Evolutionary conservation across 108 stramenopile genomes (phyloP).

Genomic region (Stephanodiscus triporus): DNA sequence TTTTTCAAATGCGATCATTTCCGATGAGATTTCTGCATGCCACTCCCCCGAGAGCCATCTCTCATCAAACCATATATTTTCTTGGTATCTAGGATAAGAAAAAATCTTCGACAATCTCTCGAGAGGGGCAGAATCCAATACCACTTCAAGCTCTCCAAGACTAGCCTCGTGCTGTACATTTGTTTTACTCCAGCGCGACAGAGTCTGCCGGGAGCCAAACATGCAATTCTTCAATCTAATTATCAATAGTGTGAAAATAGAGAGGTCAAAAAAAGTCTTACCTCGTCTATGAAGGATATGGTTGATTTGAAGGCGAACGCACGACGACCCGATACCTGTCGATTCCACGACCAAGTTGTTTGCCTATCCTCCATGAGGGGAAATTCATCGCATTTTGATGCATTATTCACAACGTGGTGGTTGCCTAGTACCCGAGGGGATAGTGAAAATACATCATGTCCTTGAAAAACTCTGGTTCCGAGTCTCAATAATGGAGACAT

Average conservation of each 20-base stretch:
- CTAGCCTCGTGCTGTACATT: constrained; percentile 67
- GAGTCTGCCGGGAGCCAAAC: constrained; percentile 5
- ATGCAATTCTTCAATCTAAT: background rate
- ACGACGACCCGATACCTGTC: constrained; percentile 54
- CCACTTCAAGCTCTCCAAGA: constrained; percentile 60
- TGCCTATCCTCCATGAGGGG: constrained; percentile 63
- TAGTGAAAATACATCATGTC: constrained; percentile 35
- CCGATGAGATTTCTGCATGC: constrained; percentile 45
- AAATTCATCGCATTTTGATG: constrained; percentile 62
- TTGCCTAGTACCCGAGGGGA: constrained; percentile 15
- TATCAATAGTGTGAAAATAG: background rate
- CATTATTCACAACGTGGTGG: constrained; percentile 11
- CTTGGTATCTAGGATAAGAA: constrained; percentile 39
- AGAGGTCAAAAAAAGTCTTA: background rate
- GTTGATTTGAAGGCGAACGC: constrained; percentile 74
- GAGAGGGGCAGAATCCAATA: constrained; percentile 52
- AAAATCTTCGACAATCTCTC: constrained; percentile 38
- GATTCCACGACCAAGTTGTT: constrained; percentile 57
- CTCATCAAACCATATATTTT: constrained; percentile 54
- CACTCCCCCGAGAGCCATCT: constrained; percentile 78
- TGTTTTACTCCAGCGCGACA: constrained; percentile 38
- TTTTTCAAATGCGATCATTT: constrained; percentile 53
- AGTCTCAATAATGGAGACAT: constrained; percentile 36
- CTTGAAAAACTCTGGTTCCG: constrained; percentile 33
- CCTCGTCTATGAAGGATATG: constrained; percentile 53